These are phyloP conservation scores for Fraxinus velutina DNA, from an alignment of 305 asterid genomes.

Conservation along the genomic window DNA sequence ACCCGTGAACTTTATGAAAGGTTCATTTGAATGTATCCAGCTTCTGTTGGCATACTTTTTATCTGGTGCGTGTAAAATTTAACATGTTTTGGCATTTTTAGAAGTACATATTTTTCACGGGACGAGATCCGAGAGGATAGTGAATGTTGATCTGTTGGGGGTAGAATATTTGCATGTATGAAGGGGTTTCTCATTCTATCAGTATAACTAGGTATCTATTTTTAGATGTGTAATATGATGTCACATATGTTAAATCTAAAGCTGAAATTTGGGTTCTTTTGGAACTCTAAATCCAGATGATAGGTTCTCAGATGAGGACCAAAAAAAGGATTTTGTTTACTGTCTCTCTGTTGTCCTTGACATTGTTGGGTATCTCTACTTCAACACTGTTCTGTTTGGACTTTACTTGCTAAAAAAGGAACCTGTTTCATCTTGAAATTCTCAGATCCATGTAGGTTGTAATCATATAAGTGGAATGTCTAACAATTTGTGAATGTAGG, in stretches of 20 bases:
- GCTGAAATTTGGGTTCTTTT: not conserved
- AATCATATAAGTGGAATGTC: constrained; percentile 7
- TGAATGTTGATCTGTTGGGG: not conserved
- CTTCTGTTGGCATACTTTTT: not conserved
- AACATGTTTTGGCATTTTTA: constrained; percentile 1
- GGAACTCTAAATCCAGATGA: not conserved
- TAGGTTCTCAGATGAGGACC: not conserved
- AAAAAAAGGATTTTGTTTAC: not conserved
- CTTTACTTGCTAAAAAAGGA: not conserved
- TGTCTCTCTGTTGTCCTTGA: constrained; percentile 4
- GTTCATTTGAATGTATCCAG: constrained; percentile 1
- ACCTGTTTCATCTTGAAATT: constrained; percentile 11
- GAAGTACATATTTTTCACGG: not conserved
- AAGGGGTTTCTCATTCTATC: not conserved
- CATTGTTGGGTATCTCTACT: constrained; percentile 2
- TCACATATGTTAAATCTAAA: constrained; percentile 3
- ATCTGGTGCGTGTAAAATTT: constrained; percentile 1
- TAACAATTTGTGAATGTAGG: constrained; percentile 44
- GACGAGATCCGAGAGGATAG: not conserved
- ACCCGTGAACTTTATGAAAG: not conserved
- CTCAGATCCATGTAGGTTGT: not conserved
- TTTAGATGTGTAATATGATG: constrained; percentile 7
- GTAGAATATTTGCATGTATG: not conserved
- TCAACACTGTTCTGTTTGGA: constrained; percentile 2
- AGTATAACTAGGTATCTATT: not conserved